Conservation (phyloP, 2,329 filamentous ascomycete species). For the Aspergillus fumigatiaffinis region DNA sequence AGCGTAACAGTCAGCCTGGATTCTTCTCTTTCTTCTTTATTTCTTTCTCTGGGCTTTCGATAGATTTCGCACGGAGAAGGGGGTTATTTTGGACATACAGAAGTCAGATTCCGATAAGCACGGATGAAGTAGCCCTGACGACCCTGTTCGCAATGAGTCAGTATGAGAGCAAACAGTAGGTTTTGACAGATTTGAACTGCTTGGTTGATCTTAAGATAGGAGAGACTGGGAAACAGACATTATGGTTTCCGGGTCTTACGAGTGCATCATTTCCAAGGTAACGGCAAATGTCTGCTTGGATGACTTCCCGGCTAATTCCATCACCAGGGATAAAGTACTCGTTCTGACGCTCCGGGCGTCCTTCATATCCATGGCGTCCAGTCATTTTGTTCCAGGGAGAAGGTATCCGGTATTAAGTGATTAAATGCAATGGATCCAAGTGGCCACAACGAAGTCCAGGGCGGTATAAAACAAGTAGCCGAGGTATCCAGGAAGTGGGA, state of each 20-base stretch:
- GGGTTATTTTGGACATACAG: slow-evolving; percentile 51
- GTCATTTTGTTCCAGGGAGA: slow-evolving; percentile 35
- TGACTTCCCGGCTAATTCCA: slow-evolving; percentile 78
- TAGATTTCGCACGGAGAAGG: not conserved
- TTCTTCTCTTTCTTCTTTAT: slow-evolving; percentile 4
- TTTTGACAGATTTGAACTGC: not conserved
- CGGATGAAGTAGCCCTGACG: slow-evolving; percentile 73
- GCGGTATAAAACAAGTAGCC: slow-evolving; percentile 9
- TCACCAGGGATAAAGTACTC: slow-evolving; percentile 78
- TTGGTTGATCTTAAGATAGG: slow-evolving; percentile 3
- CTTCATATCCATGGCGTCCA: slow-evolving; percentile 33
- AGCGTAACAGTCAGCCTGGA: slow-evolving; percentile 18
- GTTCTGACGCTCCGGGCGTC: slow-evolving; percentile 51
- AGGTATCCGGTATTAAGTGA: slow-evolving; percentile 22
- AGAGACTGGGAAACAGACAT: slow-evolving; percentile 51
- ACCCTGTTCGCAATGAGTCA: slow-evolving; percentile 48
- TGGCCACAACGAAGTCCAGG: slow-evolving; percentile 23
- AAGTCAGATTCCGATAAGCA: slow-evolving; percentile 73
- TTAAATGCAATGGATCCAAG: slow-evolving; percentile 24
- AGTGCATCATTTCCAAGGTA: slow-evolving; percentile 79
- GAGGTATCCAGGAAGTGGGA: slow-evolving; percentile 15
- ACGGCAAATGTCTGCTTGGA: slow-evolving; percentile 78
- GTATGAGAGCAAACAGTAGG: slow-evolving; percentile 15
- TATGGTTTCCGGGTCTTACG: slow-evolving; percentile 69
- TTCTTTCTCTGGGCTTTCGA: not conserved